phyloP scores from a whole-genome alignment of 495 filamentous ascomycete species.

The Coniosporium apollinis region DNA sequence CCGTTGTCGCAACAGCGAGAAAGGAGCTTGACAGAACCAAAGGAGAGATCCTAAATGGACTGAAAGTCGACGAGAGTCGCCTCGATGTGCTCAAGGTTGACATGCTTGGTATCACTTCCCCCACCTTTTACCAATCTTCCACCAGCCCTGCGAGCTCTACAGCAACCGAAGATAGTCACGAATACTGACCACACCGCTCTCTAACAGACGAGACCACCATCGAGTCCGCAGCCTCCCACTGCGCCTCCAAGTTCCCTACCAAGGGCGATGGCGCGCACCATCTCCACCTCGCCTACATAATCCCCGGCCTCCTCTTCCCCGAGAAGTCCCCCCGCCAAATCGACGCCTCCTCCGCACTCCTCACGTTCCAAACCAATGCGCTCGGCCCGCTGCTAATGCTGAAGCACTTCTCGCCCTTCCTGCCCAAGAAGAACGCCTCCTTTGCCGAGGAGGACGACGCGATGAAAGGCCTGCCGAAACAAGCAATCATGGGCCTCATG shows the following conservation, averaged over 20 bases:
- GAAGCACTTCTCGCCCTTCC: constrained; percentile 52
- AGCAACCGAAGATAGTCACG: constrained; percentile 14
- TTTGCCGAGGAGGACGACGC: constrained; percentile 1
- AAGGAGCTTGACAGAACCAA: constrained; percentile 35
- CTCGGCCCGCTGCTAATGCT: constrained; percentile 58
- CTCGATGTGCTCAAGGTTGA: constrained; percentile 42
- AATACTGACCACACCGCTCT: too few species aligned
- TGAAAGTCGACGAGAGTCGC: constrained; percentile 27
- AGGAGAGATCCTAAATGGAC: constrained; percentile 33
- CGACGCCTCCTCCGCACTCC: constrained; percentile 33
- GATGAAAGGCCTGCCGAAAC: constrained; percentile 8
- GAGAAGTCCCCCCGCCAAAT: constrained; percentile 57
- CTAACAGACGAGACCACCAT: constrained; percentile 36
- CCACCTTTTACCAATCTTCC: not conserved
- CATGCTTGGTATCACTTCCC: constrained; percentile 31
- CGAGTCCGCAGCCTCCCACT: constrained; percentile 23
- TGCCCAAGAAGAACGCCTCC: constrained; percentile 35
- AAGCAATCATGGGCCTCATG: constrained; percentile 52
- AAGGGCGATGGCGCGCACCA: constrained; percentile 30
- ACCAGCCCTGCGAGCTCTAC: not conserved
- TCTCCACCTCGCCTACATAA: constrained; percentile 50
- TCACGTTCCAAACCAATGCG: constrained; percentile 51
- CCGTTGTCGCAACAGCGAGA: constrained; percentile 57
- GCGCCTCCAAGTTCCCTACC: constrained; percentile 28
- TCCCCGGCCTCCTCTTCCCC: constrained; percentile 58